Base-by-base conservation (phyloP, 2,329 filamentous ascomycete genomes). In the Neodidymelliopsis sp. region DNA sequence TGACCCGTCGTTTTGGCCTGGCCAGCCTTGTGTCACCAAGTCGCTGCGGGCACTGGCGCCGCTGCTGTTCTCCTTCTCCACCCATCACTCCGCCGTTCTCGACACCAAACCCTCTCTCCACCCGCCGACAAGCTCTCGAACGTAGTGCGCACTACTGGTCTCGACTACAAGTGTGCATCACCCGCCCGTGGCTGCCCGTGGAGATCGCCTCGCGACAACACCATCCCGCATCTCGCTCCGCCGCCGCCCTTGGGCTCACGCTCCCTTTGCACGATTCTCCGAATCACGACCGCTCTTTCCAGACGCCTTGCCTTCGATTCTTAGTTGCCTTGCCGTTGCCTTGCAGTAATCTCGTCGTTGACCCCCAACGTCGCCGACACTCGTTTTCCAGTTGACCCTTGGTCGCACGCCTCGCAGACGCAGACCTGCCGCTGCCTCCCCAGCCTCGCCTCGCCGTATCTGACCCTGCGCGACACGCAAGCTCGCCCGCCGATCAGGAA, bases 221-320 rank as follows among this genome's bases (percentile, higher is more conserved):
- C 27, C 36, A 29, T 37, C 36, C 36, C 40, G 29, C 41, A 46
- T 31, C 31, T 15, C 46, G n/a, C 34, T 13, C 49, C 25, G 35
- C 44, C 50, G 45, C 46, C 49, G 54, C 57, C 61, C 53, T 47
- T 56, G 56, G 56, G 60, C 56, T 54, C 44, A 70, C 70, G 62
- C 67, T 73, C 69, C 59, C 66, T 67, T 63, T 57, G 46, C 47
- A 59, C 60, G 67, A 66, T 72, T 72, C 67, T 54, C 60, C 56
- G 59, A 67, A 67, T 69, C 67, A 64, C 67, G 49, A 62, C 59
- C 66, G 48, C 60, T 69, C 67, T 40, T 70, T 71, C 54, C 43
- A 49, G 42, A 56, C 46, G 49, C 45, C 50, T 52, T 49, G 54
- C 54, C 36, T 58, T 49, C 42, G 40, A 31, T 43, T 56, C n/a